A percentile compares a stretch with the other conserved stretches of the same genome.
phyloP scores from a whole-genome alignment of 2,329 filamentous ascomycete genomes.

The Chaetomiaceae sp. region DNA sequence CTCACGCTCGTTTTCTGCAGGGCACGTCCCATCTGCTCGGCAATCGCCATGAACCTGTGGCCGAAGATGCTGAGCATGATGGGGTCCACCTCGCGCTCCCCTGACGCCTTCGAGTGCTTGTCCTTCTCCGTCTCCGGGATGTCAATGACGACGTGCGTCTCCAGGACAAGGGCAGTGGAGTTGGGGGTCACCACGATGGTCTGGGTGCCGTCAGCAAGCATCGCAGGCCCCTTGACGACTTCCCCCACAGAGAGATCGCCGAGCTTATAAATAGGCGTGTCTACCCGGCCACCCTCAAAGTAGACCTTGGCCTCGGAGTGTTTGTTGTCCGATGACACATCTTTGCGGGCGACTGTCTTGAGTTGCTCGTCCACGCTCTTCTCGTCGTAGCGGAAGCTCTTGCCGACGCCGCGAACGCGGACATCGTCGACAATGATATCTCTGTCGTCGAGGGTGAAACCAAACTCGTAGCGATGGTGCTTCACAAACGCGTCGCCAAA shows the following conservation, averaged over 20 bases:
- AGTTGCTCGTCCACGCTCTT: slow-evolving; percentile 83
- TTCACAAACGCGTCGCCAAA: slow-evolving; percentile 80
- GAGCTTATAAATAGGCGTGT: slow-evolving; percentile 80
- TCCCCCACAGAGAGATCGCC: slow-evolving; percentile 69
- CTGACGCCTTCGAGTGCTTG: slow-evolving; percentile 19
- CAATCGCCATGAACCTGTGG: slow-evolving; percentile 80
- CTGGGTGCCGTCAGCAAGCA: slow-evolving; percentile 82
- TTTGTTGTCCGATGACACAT: slow-evolving; percentile 53
- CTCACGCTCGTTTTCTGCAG: slow-evolving; percentile 76
- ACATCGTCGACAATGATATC: slow-evolving; percentile 91
- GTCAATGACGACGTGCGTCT: slow-evolving; percentile 87
- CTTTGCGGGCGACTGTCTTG: slow-evolving; percentile 58
- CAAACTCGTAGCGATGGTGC: slow-evolving; percentile 89
- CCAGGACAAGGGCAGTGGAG: slow-evolving; percentile 69
- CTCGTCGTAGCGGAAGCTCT: slow-evolving; percentile 74
- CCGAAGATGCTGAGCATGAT: slow-evolving; percentile 76
- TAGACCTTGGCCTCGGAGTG: slow-evolving; percentile 69
- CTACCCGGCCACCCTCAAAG: slow-evolving; percentile 72
- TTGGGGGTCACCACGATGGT: slow-evolving; percentile 85
- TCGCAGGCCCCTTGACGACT: slow-evolving; percentile 71
- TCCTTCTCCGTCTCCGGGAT: slow-evolving; percentile 47
- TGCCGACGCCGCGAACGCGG: slow-evolving; percentile 80
- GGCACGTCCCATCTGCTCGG: slow-evolving; percentile 77
- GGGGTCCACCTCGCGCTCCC: slow-evolving; percentile 57
- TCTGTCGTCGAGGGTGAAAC: slow-evolving; percentile 76